These are phyloP conservation scores for Xylaria sp. DNA, from an alignment of 495 filamentous ascomycete genomes.

Conservation along the genomic window DNA sequence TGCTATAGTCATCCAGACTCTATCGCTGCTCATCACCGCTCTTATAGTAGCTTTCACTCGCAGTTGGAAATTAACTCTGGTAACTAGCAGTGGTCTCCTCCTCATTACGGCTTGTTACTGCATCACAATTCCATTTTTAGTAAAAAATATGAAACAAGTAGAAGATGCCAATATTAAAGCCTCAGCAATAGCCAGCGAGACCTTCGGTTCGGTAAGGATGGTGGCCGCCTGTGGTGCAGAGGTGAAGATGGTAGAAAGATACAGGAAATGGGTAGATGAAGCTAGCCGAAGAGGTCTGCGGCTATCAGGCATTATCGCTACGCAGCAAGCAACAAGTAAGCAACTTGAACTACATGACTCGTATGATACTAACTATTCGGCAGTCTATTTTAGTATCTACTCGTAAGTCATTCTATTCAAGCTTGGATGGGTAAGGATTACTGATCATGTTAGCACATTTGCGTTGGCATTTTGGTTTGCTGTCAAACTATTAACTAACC, in stretches of 20 bases:
- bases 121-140: slow-evolving; percentile 60
- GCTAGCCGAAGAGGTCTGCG: slow-evolving; percentile 60
- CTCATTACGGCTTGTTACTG: slow-evolving; percentile 65
- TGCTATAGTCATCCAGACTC: slow-evolving; percentile 58
- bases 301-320: slow-evolving; percentile 56
- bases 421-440: neutral
- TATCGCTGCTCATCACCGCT: slow-evolving; percentile 58
- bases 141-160: slow-evolving; percentile 62
- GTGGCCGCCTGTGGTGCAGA: slow-evolving; percentile 70
- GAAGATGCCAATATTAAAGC: slow-evolving; percentile 66
- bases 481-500: slow-evolving; percentile 38
- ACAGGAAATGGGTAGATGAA: slow-evolving; percentile 63
- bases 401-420: slow-evolving; percentile 40
- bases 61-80: slow-evolving; percentile 64
- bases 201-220: slow-evolving; percentile 63
- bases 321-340: slow-evolving; percentile 53
- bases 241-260: slow-evolving; percentile 58
- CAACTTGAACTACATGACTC: neutral
- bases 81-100: slow-evolving; percentile 62
- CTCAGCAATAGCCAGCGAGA: slow-evolving; percentile 65
- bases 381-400: slow-evolving; percentile 54
- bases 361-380: slow-evolving; percentile 22
- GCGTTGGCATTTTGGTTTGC: slow-evolving; percentile 58
- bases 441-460: slow-evolving; percentile 46
- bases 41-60: slow-evolving; percentile 62